Evolutionary conservation across 768 basidiomycete genomes (phyloP).

Genomic region (Suillus weaverae): DNA sequence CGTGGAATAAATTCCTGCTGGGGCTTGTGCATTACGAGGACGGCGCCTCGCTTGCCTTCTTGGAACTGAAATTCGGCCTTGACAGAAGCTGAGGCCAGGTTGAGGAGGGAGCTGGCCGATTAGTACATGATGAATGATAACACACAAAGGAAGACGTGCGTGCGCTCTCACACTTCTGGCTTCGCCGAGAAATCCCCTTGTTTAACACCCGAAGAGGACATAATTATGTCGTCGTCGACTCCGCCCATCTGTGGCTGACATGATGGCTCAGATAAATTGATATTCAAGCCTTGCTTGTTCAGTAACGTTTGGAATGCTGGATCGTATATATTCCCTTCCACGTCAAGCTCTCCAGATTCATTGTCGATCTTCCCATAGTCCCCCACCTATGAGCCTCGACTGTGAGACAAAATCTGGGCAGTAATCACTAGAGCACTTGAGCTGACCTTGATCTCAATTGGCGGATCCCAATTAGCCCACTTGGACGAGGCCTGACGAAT

Average conservation of each 20-base stretch:
- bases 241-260: conserved; percentile 15
- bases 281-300: not conserved
- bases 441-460: conserved; percentile 32
- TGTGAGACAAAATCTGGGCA: not conserved
- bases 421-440: not conserved
- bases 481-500: conserved; percentile 31
- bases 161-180: conserved; percentile 23
- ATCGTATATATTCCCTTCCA: conserved; percentile 36
- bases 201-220: conserved; percentile 26
- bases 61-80: conserved; percentile 38
- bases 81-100: conserved; percentile 31
- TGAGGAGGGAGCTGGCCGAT: conserved; percentile 15
- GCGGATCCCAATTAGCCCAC: conserved; percentile 42
- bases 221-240: conserved; percentile 24
- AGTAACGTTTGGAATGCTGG: conserved; percentile 18
- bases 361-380: conserved; percentile 32
- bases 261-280: conserved; percentile 13
- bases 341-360: conserved; percentile 30
- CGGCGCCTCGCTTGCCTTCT: conserved; percentile 30
- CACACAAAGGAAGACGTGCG: not conserved
- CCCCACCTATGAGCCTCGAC: conserved; percentile 29
- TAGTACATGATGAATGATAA: not conserved
- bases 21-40: conserved; percentile 36
- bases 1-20: conserved; percentile 21
- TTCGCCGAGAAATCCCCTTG: conserved; percentile 11